Evolutionary conservation across 495 filamentous ascomycete genomes (phyloP).

Genomic region (Melanomma pulvis-pyrius): DNA sequence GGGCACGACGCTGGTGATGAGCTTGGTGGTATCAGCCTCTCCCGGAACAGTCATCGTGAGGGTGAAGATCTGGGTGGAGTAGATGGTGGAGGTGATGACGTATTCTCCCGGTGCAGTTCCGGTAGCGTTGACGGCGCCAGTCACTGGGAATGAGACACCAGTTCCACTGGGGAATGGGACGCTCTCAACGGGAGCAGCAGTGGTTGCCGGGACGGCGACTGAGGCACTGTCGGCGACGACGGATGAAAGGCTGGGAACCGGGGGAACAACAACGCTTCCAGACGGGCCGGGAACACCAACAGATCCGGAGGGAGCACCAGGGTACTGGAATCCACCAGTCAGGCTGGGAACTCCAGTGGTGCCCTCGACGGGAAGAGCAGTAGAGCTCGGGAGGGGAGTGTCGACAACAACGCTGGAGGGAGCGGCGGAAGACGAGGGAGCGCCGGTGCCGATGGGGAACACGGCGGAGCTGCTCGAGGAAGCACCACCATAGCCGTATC

Average conservation of each 20-base stretch:
- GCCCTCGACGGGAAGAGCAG: not conserved
- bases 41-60: slow-evolving; percentile 8
- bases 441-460: not conserved
- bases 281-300: not conserved
- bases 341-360: not conserved
- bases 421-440: not conserved
- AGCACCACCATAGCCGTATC: slow-evolving; percentile 11
- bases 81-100: slow-evolving; percentile 24
- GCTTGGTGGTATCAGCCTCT: not conserved
- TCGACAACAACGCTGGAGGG: not conserved
- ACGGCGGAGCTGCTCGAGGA: slow-evolving; percentile 2
- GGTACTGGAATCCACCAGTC: not conserved
- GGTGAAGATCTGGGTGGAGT: slow-evolving; percentile 32
- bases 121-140: slow-evolving; percentile 7
- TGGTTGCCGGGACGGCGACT: not conserved
- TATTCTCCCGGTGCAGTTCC: not conserved
- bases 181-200: slow-evolving; percentile 3
- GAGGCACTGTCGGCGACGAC: not conserved
- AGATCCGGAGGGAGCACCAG: not conserved
- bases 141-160: not conserved
- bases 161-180: not conserved
- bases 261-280: not conserved
- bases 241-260: not conserved
- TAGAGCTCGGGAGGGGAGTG: not conserved
- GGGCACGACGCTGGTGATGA: slow-evolving; percentile 25